Evolutionary conservation across 768 basidiomycete species (phyloP).

Genomic region (Lactarius psammicola): DNA sequence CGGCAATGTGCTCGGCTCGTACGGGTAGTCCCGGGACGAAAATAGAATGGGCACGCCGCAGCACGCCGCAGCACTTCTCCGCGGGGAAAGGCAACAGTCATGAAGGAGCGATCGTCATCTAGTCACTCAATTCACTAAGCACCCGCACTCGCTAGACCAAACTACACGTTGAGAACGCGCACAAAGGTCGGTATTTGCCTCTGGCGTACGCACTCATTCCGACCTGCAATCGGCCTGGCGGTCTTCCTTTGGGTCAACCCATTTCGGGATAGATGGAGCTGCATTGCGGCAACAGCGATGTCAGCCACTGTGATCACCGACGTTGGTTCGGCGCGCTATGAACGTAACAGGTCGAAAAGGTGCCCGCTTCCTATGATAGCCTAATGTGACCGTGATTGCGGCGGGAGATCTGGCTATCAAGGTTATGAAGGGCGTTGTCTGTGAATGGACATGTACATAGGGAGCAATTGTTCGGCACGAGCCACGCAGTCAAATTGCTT

Average conservation of each 20-base stretch:
- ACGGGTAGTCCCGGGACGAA: too few species aligned
- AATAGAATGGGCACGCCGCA: too few species aligned
- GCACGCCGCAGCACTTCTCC: too few species aligned
- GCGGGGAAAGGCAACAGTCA: not conserved
- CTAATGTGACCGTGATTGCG: not conserved
- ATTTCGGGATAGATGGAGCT: slow-evolving; percentile 50
- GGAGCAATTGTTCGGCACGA: not conserved
- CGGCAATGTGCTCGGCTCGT: too few species aligned
- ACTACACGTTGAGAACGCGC: not conserved
- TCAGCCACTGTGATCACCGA: not conserved
- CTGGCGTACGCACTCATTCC: not conserved
- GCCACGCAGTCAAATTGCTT: not conserved
- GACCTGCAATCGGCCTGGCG: slow-evolving; percentile 25
- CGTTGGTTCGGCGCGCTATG: not conserved
- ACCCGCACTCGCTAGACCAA: not conserved
- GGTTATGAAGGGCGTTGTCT: not conserved
- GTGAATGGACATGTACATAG: too few species aligned
- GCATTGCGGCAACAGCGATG: not conserved
- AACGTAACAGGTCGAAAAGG: not conserved
- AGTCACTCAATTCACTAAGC: not conserved
- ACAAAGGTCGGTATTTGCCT: not conserved
- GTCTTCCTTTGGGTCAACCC: slow-evolving; percentile 45
- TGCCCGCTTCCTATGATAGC: not conserved
- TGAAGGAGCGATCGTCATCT: not conserved
- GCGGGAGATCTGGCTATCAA: not conserved